Evolutionary conservation across 2,329 filamentous ascomycete genomes (phyloP).

Genomic region (Davidsoniella australis): DNA sequence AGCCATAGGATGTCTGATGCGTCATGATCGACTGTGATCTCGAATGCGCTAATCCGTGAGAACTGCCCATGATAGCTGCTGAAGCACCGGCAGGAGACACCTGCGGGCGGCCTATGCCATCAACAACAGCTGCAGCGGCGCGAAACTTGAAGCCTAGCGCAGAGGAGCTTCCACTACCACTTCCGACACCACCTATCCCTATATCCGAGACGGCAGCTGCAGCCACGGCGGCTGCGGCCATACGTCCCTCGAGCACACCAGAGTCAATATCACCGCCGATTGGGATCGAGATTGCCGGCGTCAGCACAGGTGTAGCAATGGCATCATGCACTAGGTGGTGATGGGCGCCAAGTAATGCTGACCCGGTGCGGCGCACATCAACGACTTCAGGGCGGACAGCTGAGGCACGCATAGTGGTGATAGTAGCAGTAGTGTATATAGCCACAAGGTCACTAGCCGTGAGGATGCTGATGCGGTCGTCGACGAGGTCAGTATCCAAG

Average conservation of each 20-base stretch:
- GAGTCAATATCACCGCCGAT: neutral
- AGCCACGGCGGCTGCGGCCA: neutral
- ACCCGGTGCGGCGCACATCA: slow-evolving; percentile 6
- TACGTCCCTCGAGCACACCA: neutral
- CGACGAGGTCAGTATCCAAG: neutral
- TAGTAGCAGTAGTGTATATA: slow-evolving; percentile 6
- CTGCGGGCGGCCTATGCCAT: neutral
- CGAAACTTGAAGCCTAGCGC: neutral
- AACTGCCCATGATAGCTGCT: too few relatives aligned
- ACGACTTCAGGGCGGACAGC: slow-evolving; percentile 10
- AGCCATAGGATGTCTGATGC: neutral
- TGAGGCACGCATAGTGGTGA: slow-evolving; percentile 7
- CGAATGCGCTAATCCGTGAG: neutral
- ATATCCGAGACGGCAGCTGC: neutral
- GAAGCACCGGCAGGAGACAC: neutral
- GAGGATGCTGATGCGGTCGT: slow-evolving; percentile 5
- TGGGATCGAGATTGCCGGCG: neutral
- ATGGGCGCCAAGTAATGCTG: neutral
- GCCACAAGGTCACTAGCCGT: slow-evolving; percentile 4
- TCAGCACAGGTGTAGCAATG: neutral
- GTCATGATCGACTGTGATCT: neutral
- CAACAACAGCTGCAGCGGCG: slow-evolving; percentile 3
- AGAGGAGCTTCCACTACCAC: neutral
- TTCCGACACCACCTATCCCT: too few relatives aligned
- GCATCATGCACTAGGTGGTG: neutral